These are phyloP conservation scores for Citeromyces siamensis DNA, from an alignment of 1,139 yeast species.

Conservation along the genomic window DNA sequence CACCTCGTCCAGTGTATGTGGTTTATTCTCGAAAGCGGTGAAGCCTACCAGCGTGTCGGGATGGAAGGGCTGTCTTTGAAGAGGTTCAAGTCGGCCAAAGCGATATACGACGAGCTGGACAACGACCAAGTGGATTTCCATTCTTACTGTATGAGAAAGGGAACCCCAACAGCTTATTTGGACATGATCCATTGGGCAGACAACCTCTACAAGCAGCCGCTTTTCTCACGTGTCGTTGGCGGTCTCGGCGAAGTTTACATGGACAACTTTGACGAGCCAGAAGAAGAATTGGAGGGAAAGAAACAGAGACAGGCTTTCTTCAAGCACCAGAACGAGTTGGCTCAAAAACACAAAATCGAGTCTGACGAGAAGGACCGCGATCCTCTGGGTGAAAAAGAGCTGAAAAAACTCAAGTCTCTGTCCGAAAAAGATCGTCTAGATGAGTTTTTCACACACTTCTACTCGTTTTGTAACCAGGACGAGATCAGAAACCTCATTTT, in stretches of 20 bases:
- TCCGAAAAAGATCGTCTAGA: neutral
- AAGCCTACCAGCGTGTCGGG: constrained; percentile 48
- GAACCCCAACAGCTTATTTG: constrained; percentile 77
- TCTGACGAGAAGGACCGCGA: constrained; percentile 3
- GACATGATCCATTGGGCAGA: constrained; percentile 79
- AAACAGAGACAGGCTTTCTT: constrained; percentile 1
- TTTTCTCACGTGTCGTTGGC: constrained; percentile 35
- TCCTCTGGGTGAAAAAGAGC: constrained; percentile 1
- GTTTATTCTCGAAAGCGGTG: constrained; percentile 81
- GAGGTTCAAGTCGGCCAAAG: constrained; percentile 56
- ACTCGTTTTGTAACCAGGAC: neutral
- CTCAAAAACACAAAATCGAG: constrained; percentile 2
- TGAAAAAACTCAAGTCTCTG: neutral
- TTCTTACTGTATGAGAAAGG: constrained; percentile 81
- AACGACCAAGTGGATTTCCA: constrained; percentile 94
- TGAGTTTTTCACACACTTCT: neutral
- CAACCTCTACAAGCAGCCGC: constrained; percentile 51
- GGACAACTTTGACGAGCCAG: neutral
- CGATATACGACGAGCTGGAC: constrained; percentile 57
- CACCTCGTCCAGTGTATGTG: constrained; percentile 89
- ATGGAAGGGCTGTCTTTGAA: constrained; percentile 24
- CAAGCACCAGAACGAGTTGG: neutral
- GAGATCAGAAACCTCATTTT: neutral
- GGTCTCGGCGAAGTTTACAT: neutral
- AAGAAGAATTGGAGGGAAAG: constrained; percentile 2